Base-by-base conservation (phyloP, 352 stramenopile genomes). In the Globisporangium echinulatum region DNA sequence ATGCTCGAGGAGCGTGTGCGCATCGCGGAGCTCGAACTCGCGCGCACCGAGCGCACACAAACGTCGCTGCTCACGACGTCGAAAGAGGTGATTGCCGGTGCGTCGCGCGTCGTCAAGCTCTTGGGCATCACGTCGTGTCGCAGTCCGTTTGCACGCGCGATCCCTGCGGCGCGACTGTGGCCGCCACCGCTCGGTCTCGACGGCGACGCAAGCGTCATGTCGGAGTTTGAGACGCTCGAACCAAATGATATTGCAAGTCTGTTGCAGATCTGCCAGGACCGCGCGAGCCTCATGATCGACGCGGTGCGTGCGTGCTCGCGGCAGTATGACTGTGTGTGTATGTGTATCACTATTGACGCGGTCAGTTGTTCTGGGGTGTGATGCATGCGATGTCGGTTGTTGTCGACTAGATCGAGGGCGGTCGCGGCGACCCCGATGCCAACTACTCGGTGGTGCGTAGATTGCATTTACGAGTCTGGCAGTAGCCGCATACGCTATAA, bases 221-320 rank as follows among this genome's bases (percentile, higher is more conserved):
- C 82, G 9, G 79, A 90, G 19, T 90, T 94, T 49, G 85, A 91
- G 52, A 80, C 70, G 7, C 70, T 92, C 1, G 69, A 85, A 1
- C 63, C 82, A 10, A 75, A 79, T 40, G 75, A 82, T 19, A 90
- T 94, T 53, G 70, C 61, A 10, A 65, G 71, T 14, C 54, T 92
- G 36, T 54, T 94, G n/a, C 73, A 88, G 44, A 79, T 90, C 25
- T 94, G 85, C 43, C 79, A 90, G 59, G 79, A 91, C 47, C 79
- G 83, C 19, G 75, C 79, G 15, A 71, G 66, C 5, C 52, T 77
- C 14, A 90, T 94, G 77, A 74, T 94, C 33, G 85, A 94, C 44
- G 70, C 79, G 56, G 84, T 90, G 56, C 42, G 76, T 71, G 7
- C 39, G 7, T 17, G 46, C 4, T 15, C 7, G 15, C 14, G 15